Evolutionary conservation across 805 yeast genomes (phyloP), one percentile per base, ranked within the genome.

Genomic region (Yueomyces sinensis): DNA sequence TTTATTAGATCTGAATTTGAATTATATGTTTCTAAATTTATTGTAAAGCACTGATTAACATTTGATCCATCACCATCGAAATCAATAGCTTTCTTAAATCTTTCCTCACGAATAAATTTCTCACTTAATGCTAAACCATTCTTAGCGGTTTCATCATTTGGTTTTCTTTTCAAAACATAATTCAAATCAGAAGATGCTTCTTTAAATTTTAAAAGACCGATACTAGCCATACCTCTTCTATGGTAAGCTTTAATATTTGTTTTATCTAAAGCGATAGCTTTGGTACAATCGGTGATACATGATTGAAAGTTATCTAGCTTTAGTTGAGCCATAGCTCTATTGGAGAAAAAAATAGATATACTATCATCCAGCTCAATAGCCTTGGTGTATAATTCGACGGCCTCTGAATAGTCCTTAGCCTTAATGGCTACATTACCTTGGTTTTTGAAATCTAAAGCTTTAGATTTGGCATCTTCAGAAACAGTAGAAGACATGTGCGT

Each of bases 251-350:
- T 89, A 25, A 76, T 59, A 49, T 82, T 80, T 15, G 61, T 51
- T 1, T 76, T 68, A 50, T 89, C 84, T 9, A 77, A 48, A 32
- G 66, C 69, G 30, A 91, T 66, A 2, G 96, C 82, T 30, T 61
- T 59, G 24, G 76, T 70, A 45, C 94, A 76, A 54, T 87, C 95
- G n/a, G 56, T 62, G 3, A 87, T 69, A 1, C 95, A 94, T 35
- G 73, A 65, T 3, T 95, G 97, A 54, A 79, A 87, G 47, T 77
- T 78, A 54, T 89, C 98, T 37, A 76, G 56, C 48, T 84, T 82
- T 50, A 89, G 74, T 45, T 86, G 78, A 1, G 84, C 94, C 53
- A 84, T 86, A 0, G 97, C 95, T 42, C 95, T 67, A 58, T 89
- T 89, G 9, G 95, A 77, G 51, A 65, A 83, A 41, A 78, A 74